Percentiles rank a stretch among this genome's conserved stretches.
Evolutionary conservation across 139 green algal species (phyloP).

Genomic region (Chlamydomonas asymmetrica): DNA sequence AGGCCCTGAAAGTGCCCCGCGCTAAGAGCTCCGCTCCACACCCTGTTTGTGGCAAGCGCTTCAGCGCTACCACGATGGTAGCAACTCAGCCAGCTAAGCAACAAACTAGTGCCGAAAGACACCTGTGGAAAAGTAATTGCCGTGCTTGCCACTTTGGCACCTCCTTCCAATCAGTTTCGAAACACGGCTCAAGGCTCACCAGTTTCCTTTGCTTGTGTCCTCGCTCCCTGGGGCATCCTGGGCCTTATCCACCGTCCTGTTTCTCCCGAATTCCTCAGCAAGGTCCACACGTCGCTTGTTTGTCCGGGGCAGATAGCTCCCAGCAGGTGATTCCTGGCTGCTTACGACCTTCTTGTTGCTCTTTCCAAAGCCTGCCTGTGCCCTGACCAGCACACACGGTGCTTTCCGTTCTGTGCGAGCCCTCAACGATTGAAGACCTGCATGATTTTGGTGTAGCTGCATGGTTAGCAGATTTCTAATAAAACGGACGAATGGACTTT

Average conservation of each 20-base stretch:
- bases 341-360: background rate
- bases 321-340: background rate
- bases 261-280: background rate
- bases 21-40: too few species aligned
- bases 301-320: background rate
- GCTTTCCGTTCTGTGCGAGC: too few species aligned
- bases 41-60: too few species aligned
- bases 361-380: background rate
- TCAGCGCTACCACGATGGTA: too few species aligned
- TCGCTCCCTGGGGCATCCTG: background rate
- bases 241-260: background rate
- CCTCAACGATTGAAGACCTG: background rate
- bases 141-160: too few species aligned
- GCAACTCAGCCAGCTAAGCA: too few species aligned
- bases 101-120: too few species aligned
- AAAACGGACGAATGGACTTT: too few species aligned
- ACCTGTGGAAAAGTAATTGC: too few species aligned
- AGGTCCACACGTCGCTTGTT: background rate
- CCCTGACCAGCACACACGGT: background rate
- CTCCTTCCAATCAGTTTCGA: too few species aligned
- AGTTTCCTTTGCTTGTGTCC: conserved; percentile 7
- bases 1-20: too few species aligned
- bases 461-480: background rate
- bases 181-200: too few species aligned
- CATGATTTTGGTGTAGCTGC: background rate